Percentiles rank a stretch among this genome's conserved stretches.
Conservation (phyloP, 371 early-diverging fungal genomes). For the Furculomyces boomerangus region DNA sequence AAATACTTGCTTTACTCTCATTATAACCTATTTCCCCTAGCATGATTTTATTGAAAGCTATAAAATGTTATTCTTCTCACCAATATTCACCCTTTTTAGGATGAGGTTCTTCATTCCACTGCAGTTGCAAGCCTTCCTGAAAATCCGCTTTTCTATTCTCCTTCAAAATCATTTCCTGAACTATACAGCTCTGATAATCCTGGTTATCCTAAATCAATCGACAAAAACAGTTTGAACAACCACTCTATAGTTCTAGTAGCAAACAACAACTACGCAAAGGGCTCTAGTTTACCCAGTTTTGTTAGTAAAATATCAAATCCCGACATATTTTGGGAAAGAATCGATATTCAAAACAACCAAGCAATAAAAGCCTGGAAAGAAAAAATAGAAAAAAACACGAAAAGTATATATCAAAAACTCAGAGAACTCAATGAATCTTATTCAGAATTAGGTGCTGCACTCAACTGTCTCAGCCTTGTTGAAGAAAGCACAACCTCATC, state of each 20-base stretch:
- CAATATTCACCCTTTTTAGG: background rate
- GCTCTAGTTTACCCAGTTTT: constrained; percentile 37
- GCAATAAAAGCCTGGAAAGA: constrained; percentile 15
- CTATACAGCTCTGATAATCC: constrained; percentile 8
- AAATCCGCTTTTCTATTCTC: constrained; percentile 31
- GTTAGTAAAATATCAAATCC: constrained; percentile 35
- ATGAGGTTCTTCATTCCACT: constrained; percentile 46
- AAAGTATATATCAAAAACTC: background rate
- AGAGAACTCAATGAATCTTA: constrained; percentile 47
- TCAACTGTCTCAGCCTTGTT: constrained; percentile 82
- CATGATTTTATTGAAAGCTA: background rate
- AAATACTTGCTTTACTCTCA: background rate
- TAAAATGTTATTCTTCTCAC: background rate
- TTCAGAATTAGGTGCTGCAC: constrained; percentile 73
- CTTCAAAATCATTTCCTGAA: constrained; percentile 14
- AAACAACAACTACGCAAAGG: constrained; percentile 14
- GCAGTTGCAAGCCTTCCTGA: constrained; percentile 41
- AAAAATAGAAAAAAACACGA: background rate
- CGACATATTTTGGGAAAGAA: constrained; percentile 48
- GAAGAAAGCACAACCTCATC: constrained; percentile 47
- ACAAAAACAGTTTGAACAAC: too few species aligned
- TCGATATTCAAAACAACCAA: constrained; percentile 42
- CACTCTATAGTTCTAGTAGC: too few species aligned
- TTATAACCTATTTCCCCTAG: background rate
- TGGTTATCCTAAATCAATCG: constrained; percentile 7